Base-by-base conservation (phyloP, 371 early-diverging fungal genomes). In the Saksenaea vasiformis region DNA sequence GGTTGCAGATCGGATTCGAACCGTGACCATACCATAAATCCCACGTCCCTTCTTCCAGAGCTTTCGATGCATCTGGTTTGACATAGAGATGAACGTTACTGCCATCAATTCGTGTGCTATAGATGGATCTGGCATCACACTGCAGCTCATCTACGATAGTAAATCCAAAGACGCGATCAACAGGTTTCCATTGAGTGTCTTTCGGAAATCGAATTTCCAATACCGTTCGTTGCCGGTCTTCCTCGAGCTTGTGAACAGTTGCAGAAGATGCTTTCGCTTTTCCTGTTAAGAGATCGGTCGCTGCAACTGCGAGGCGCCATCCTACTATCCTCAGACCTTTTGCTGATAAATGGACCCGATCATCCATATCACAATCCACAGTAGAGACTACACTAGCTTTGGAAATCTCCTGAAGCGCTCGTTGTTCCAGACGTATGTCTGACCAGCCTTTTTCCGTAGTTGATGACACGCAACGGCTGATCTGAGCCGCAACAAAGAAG, bases 341-440 rank as follows among this genome's bases (percentile, higher is more conserved):
- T 1, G 70, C 72, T 4, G 79, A 77, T 2, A 82, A 10, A 56
- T 82, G 82, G 11, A 79, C 54, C 1, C 61, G 53, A 44, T 82
- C 82, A 55, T 79, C 79, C 58, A 82, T 59, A 9, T 58, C 58
- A 14, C 63, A 66, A 43, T 76, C 79, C 4, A 82, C 36, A 5
- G 68, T 69, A 10, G 77, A 53, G 0, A 80, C 71, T 5, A 47
- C 51, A 47, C 51, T 3, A 47, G 22, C n/a, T 11, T 47, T 47
- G 17, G n/a, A 22, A 19, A 47, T n/a, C 11, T 9, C 9, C 22
- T 10, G 5, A 8, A 47, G 24, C 8, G 5, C 22, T 26, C 8
- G 10, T 22, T 47, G 51, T 5, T 47, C 22, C 9, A 11, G 8
- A 9, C 51, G 51, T 47, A 47, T 3, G 51, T 2, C 1, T 22